Evolutionary conservation across 345 rosid species (phyloP), one percentile per base, ranked within the genome.

Genomic region (Hevea brasiliensis): DNA sequence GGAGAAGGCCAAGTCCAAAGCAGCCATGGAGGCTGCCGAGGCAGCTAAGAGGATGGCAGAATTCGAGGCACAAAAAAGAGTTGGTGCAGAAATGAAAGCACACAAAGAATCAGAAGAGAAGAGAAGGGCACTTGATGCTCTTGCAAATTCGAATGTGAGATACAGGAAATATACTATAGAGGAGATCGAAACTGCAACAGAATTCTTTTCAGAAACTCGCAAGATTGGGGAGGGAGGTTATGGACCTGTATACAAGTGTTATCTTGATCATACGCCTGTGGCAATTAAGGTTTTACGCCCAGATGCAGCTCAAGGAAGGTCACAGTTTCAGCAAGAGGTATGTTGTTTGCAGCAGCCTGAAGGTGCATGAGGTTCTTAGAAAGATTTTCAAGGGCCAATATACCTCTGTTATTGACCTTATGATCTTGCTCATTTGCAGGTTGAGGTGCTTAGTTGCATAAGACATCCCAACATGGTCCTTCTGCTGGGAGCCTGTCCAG

Each of bases 251-350:
- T 94, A 87, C 80, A 88, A 84, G 76, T 83, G 94, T 57, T 55
- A 77, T 72, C 83, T 94, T 51, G 98, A 94, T 76, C 97, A 92
- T 75, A 94, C 98, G 2, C 81, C 89, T 0, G 98, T 94, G 0
- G 98, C 98, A 23, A 90, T 94, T 61, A 94, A 92, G 84, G 89
- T 84, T 61, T 79, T 94, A 67, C 94, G 86, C 29, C 89, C 98
- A 1, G 98, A 92, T 82, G 98, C 95, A 61, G 90, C 93, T 62
- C 97, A 94, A 70, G 99, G 98, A 61, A 88, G 86, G 76, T 86
- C 97, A 8, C 98, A 94, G 85, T 94, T 94, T 82, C 93, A 87
- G 80, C 93, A 87, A 88, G 99, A 92, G 98, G 98, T 87, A 81
- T n/a, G 37, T 32, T 32, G 2, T 32, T 4, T 32, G 37, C 2